These are phyloP conservation scores for Cicer arietinum DNA, from an alignment of 306 rosid genomes.

Conservation along the genomic window DNA sequence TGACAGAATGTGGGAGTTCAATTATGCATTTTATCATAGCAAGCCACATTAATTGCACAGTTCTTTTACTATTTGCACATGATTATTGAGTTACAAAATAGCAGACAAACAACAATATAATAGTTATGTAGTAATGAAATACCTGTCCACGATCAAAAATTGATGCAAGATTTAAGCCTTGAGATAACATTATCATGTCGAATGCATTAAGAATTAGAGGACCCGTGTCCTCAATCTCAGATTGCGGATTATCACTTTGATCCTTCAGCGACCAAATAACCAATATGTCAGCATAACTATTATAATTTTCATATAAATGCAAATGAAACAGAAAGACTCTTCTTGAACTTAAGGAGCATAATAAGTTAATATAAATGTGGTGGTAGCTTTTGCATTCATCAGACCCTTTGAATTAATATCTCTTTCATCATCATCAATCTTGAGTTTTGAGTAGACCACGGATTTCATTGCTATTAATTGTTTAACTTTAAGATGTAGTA, in stretches of 20 bases:
- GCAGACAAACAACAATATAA: slow-evolving; percentile 13
- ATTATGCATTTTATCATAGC: slow-evolving; percentile 28
- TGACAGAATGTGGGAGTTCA: slow-evolving; percentile 26
- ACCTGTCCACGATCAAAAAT: slow-evolving; percentile 85
- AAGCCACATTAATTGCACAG: slow-evolving; percentile 9
- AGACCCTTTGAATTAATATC: slow-evolving; percentile 21
- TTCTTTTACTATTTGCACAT: slow-evolving; percentile 17
- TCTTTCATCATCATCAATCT: slow-evolving; percentile 17
- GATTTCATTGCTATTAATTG: slow-evolving; percentile 5
- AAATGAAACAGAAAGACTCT: slow-evolving; percentile 8
- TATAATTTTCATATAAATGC: slow-evolving; percentile 29
- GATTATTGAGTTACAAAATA: slow-evolving; percentile 27
- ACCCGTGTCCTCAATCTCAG: slow-evolving; percentile 61
- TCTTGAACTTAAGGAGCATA: slow-evolving; percentile 1
- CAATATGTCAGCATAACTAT: slow-evolving; percentile 37
- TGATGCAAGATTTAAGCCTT: slow-evolving; percentile 85
- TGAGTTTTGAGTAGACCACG: slow-evolving; percentile 15
- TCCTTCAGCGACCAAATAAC: slow-evolving; percentile 57
- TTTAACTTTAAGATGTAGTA: neutral
- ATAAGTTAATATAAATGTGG: slow-evolving; percentile 4
- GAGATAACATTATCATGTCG: slow-evolving; percentile 84
- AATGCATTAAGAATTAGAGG: slow-evolving; percentile 87
- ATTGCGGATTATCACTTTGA: slow-evolving; percentile 54
- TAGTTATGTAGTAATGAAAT: slow-evolving; percentile 23
- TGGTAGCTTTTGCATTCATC: slow-evolving; percentile 26